A percentile compares a stretch with the other conserved stretches of the same genome.
phyloP scores from a whole-genome alignment of 257 asterid genomes.

The Hygrophila difformis region DNA sequence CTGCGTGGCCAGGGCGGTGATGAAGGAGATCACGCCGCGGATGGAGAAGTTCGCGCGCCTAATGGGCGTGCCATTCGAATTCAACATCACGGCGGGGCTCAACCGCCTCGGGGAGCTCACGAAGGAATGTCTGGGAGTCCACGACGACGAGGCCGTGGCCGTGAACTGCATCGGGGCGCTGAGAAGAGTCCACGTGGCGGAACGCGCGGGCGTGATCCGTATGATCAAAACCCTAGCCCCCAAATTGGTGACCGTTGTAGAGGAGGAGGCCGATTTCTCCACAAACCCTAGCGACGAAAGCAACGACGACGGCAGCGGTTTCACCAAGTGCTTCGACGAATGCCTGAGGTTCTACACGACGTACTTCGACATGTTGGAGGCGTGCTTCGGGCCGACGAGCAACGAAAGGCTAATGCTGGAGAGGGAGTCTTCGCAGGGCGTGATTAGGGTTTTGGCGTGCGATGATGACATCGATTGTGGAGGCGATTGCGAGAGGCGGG shows the following conservation, averaged over 20 bases:
- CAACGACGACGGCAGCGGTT: too few relatives aligned
- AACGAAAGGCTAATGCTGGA: conserved; percentile 71
- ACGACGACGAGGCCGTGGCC: conserved; percentile 59
- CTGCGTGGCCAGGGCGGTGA: conserved; percentile 26
- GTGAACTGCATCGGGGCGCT: conserved; percentile 64
- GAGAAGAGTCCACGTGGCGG: conserved; percentile 23
- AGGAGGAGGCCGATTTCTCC: conserved; percentile 81
- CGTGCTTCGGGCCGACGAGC: conserved; percentile 59
- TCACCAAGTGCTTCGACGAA: conserved; percentile 59
- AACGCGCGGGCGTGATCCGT: conserved; percentile 25
- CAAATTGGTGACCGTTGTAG: conserved; percentile 58
- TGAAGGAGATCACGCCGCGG: conserved; percentile 70
- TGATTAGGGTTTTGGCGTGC: conserved; percentile 75
- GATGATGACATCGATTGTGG: conserved; percentile 26
- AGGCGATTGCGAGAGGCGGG: conserved; percentile 49
- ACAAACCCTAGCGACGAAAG: conserved; percentile 24
- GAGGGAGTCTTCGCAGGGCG: conserved; percentile 63
- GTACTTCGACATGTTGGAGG: conserved; percentile 76
- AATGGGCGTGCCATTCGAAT: conserved; percentile 96
- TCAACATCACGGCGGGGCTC: conserved; percentile 36
- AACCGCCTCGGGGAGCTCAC: conserved; percentile 39
- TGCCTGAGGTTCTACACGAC: conserved; percentile 64
- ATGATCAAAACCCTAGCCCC: conserved; percentile 44
- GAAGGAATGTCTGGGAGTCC: conserved; percentile 38
- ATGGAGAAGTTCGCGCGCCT: conserved; percentile 83